Conservation (phyloP, 768 basidiomycete species). For the Russula sp. region DNA sequence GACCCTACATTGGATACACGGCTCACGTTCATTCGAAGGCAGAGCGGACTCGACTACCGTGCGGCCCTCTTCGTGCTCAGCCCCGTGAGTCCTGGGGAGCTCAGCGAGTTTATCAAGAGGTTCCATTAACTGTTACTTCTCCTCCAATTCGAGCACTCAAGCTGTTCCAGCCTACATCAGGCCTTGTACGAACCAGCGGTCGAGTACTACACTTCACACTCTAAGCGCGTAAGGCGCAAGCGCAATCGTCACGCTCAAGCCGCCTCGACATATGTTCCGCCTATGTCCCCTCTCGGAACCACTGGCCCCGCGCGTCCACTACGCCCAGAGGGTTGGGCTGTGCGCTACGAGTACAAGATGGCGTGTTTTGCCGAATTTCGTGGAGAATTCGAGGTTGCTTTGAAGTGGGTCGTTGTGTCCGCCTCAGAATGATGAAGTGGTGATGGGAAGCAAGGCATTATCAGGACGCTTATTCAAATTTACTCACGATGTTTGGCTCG, state of each 20-base stretch:
- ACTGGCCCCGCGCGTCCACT: conserved; percentile 47
- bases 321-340: conserved; percentile 87
- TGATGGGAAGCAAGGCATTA: conserved; percentile 58
- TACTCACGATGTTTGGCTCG: conserved; percentile 85
- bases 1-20: conserved; percentile 78
- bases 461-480: conserved; percentile 82
- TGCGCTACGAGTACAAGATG: conserved; percentile 96
- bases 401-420: conserved; percentile 55
- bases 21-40: conserved; percentile 78
- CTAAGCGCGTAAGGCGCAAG: conserved; percentile 86
- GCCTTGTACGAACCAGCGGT: conserved; percentile 83
- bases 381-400: conserved; percentile 84
- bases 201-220: conserved; percentile 91
- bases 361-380: conserved; percentile 94
- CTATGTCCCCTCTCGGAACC: conserved; percentile 38
- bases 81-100: conserved; percentile 79
- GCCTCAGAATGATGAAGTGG: conserved; percentile 4
- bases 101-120: conserved; percentile 86
- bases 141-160: conserved; percentile 4
- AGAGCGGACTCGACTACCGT: conserved; percentile 83
- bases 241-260: conserved; percentile 72
- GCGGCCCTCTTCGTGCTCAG: conserved; percentile 93
- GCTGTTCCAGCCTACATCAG: conserved; percentile 60
- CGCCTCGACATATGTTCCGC: conserved; percentile 42
- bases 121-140: conserved; percentile 25